Evolutionary conservation across 352 stramenopile genomes (phyloP), one percentile per base, ranked within the genome.

Genomic region (Globisporangium lucens): DNA sequence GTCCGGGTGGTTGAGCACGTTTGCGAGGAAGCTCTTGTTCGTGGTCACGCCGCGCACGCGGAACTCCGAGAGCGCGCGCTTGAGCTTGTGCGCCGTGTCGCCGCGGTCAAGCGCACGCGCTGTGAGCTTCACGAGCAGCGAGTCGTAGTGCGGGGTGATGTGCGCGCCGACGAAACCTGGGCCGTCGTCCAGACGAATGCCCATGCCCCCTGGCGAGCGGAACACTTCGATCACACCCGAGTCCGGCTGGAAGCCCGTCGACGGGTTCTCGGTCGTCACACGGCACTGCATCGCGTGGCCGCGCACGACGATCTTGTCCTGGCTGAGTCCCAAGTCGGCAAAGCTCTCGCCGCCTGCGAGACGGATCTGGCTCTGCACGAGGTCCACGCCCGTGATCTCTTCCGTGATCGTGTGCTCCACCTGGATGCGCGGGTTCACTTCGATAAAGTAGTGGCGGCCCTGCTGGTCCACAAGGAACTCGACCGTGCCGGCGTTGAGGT

Each of bases 381-480:
- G 85, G 73, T 99, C 97, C 57, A 99, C 89, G 64, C 90, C 90
- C 38, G 90, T 98, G 68, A 98, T 97, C 72, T 97, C 78, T 66
- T 98, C 91, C 33, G 91, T 97, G 76, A 98, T 93, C 61, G 90
- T 95, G 77, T 97, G 90, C 74, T 97, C 91, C 4, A 98, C 96
- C 78, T 99, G 98, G 57, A 99, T 91, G 61, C 98, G 93, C 17
- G 98, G 97, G 79, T 99, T 99, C 67, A 99, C 96, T 86, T 99
- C 98, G 66, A 99, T 99, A 74, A 99, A 99, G 83, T 98, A 98
- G 81, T 97, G 89, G 43, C 84, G 80, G 22, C 82, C 73, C 72
- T 89, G 52, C 73, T 98, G 88, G 76, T 99, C 97, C 60, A 99
- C 87, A 2, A 99, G 82, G 73, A 99, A 99, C 83, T 99, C 98